Evolutionary conservation across 169 alveolate species (phyloP).

Genomic region (Plasmodium ovale): DNA sequence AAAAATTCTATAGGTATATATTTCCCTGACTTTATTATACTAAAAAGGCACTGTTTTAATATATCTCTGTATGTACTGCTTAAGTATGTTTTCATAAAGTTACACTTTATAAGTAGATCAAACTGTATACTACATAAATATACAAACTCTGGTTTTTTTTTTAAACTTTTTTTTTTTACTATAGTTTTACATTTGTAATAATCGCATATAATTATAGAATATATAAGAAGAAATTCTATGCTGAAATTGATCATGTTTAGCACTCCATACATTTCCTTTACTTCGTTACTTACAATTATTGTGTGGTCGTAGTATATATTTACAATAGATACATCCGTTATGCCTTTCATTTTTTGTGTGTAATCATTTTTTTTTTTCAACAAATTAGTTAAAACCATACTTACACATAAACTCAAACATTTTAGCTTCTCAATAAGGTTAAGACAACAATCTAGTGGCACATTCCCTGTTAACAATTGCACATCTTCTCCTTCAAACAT

Average conservation of each 20-base stretch:
- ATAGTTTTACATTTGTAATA: conserved; percentile 44
- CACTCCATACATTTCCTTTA: conserved; percentile 45
- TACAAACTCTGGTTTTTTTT: conserved; percentile 11
- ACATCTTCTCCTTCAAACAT: conserved; percentile 35
- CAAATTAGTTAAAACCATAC: conserved; percentile 39
- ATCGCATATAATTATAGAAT: conserved; percentile 59
- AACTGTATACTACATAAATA: conserved; percentile 53
- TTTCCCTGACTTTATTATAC: conserved; percentile 25
- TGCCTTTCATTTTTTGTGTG: conserved; percentile 21
- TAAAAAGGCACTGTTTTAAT: conserved; percentile 68
- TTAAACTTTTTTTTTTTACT: conserved; percentile 27
- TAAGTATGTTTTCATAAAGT: conserved; percentile 47
- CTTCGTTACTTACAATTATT: conserved; percentile 22
- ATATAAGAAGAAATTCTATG: conserved; percentile 56
- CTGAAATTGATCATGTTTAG: conserved; percentile 68
- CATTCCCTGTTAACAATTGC: conserved; percentile 31
- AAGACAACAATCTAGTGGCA: conserved; percentile 72
- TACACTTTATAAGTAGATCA: conserved; percentile 57
- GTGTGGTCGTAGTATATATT: conserved; percentile 40
- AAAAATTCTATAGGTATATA: conserved; percentile 71
- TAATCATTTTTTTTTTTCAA: conserved; percentile 54
- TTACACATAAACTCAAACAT: conserved; percentile 69
- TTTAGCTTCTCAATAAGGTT: conserved; percentile 67
- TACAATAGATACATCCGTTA: conserved; percentile 16
- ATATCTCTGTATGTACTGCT: conserved; percentile 67